Conservation (phyloP, 805 yeast genomes). For the Monosporozyma yasuniensis region DNA sequence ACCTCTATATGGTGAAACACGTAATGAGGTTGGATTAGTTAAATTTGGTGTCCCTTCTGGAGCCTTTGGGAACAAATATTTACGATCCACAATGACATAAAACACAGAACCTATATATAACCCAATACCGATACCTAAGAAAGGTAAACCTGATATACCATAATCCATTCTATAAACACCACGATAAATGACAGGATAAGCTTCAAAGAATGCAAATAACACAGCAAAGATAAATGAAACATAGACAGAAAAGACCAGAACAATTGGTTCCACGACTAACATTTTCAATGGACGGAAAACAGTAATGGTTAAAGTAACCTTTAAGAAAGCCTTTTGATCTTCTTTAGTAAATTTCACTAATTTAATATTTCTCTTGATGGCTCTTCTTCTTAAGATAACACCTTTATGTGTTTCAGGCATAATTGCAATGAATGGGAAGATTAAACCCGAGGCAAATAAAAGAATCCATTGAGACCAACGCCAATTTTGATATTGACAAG, state of each 20-base stretch:
- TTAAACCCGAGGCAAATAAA: slow-evolving; percentile 52
- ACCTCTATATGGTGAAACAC: slow-evolving; percentile 34
- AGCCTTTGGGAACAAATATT: slow-evolving; percentile 44
- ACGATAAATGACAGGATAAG: slow-evolving; percentile 64
- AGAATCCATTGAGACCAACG: slow-evolving; percentile 68
- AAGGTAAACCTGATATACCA: slow-evolving; percentile 62
- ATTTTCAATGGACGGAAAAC: slow-evolving; percentile 57
- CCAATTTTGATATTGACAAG: slow-evolving; percentile 53
- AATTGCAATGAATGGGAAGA: slow-evolving; percentile 39
- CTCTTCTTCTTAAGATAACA: slow-evolving; percentile 51
- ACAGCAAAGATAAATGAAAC: slow-evolving; percentile 72
- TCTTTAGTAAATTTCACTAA: slow-evolving; percentile 32
- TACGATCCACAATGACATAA: slow-evolving; percentile 43
- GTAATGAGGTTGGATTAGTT: slow-evolving; percentile 31
- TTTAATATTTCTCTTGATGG: slow-evolving; percentile 48
- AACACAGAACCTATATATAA: slow-evolving; percentile 45
- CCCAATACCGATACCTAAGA: slow-evolving; percentile 66
- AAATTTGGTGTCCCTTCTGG: slow-evolving; percentile 47
- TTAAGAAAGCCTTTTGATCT: slow-evolving; percentile 33
- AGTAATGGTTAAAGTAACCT: slow-evolving; percentile 40
- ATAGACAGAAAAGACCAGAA: slow-evolving; percentile 56
- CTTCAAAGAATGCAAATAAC: slow-evolving; percentile 71
- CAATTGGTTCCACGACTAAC: slow-evolving; percentile 69
- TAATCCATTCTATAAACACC: slow-evolving; percentile 50
- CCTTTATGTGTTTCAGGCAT: slow-evolving; percentile 68